phyloP scores from a whole-genome alignment of 2,329 filamentous ascomycete species.

The Trichophyton mentagrophytes region DNA sequence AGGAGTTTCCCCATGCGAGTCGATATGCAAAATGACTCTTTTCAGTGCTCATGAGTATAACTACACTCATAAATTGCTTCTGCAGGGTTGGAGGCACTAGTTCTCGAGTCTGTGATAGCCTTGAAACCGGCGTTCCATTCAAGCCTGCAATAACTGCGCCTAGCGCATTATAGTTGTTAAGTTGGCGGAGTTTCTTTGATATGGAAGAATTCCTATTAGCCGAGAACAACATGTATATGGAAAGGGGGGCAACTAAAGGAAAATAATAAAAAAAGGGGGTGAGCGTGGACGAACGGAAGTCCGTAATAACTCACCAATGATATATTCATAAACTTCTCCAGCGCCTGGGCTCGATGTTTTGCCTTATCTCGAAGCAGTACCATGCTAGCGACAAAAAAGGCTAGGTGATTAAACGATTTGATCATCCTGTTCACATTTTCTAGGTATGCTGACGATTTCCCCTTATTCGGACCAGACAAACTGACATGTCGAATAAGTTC shows the following conservation, averaged over 20 bases:
- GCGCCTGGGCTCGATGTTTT: constrained; percentile 78
- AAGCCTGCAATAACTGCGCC: constrained; percentile 90
- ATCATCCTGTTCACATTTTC: constrained; percentile 91
- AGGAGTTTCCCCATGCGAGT: constrained; percentile 94
- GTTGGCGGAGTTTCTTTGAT: constrained; percentile 58
- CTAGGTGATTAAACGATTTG: constrained; percentile 76
- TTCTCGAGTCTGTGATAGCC: constrained; percentile 65
- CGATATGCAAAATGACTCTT: constrained; percentile 91
- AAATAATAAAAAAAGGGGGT: too few relatives aligned
- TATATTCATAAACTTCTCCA: constrained; percentile 93
- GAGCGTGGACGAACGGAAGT: background rate
- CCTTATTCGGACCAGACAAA: constrained; percentile 42
- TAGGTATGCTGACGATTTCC: constrained; percentile 57
- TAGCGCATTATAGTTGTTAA: constrained; percentile 95
- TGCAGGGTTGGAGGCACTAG: constrained; percentile 58
- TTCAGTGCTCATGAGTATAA: constrained; percentile 83
- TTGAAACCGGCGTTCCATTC: constrained; percentile 74
- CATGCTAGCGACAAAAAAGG: constrained; percentile 71
- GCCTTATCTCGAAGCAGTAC: constrained; percentile 85
- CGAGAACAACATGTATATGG: background rate
- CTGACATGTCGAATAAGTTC: constrained; percentile 89
- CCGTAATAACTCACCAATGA: constrained; percentile 39
- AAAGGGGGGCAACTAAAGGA: too few relatives aligned
- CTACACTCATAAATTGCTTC: constrained; percentile 76
- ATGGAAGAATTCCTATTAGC: constrained; percentile 4